A percentile compares a stretch with the other conserved stretches of the same genome.
Conservation (phyloP, 768 basidiomycete genomes). For the Boletus rex-veris region DNA sequence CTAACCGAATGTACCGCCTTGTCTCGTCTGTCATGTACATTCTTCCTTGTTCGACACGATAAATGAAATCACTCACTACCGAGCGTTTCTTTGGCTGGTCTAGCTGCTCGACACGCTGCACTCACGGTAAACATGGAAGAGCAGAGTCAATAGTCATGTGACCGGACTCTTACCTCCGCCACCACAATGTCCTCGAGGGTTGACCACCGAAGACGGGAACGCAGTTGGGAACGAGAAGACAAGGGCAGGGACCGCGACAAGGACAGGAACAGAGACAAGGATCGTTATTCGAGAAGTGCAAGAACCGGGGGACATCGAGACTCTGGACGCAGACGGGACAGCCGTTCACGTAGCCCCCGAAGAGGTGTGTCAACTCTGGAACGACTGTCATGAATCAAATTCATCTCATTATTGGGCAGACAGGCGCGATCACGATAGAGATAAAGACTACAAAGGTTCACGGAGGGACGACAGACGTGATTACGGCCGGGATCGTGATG, state of each 20-base stretch:
- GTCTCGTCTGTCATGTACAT: constrained; percentile 16
- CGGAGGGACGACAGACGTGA: constrained; percentile 34
- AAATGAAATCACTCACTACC: constrained; percentile 11
- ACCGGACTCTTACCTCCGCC: constrained; percentile 23
- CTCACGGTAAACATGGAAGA: constrained; percentile 18
- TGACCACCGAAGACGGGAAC: constrained; percentile 55
- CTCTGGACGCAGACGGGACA: constrained; percentile 33
- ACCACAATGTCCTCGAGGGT: constrained; percentile 55
- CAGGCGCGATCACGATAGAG: constrained; percentile 31
- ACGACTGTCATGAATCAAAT: background rate
- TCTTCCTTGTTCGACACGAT: background rate
- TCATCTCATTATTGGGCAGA: constrained; percentile 28
- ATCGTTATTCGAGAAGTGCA: constrained; percentile 41
- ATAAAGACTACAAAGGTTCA: constrained; percentile 37
- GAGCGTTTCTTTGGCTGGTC: constrained; percentile 4
- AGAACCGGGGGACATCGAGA: constrained; percentile 33
- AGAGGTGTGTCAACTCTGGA: constrained; percentile 24
- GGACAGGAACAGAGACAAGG: constrained; percentile 35
- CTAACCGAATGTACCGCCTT: constrained; percentile 44
- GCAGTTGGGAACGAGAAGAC: constrained; percentile 57
- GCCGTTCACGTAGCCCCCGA: constrained; percentile 39
- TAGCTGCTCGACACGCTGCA: constrained; percentile 20
- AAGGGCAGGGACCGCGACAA: constrained; percentile 25
- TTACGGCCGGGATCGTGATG: constrained; percentile 30
- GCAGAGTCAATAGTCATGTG: constrained; percentile 24